Percentiles rank a stretch among this genome's conserved stretches.
Evolutionary conservation across 345 rosid species (phyloP).

Genomic region (Salix purpurea): DNA sequence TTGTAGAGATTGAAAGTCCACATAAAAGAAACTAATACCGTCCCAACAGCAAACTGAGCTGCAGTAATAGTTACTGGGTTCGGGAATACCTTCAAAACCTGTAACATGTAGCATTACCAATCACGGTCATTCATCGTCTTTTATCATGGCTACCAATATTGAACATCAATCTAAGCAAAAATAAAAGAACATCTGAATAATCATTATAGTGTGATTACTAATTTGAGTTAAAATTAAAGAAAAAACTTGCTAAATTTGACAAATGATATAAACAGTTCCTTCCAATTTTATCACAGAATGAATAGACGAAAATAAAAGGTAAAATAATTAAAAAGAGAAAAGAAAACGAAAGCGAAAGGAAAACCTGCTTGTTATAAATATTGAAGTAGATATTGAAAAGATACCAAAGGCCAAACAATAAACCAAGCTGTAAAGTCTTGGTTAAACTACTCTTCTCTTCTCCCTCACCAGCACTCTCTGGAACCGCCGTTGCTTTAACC

Average conservation of each 20-base stretch:
- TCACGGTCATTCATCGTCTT: neutral
- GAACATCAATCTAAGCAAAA: neutral
- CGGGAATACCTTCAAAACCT: constrained; percentile 85
- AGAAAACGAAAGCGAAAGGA: neutral
- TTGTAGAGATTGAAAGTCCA: constrained; percentile 79
- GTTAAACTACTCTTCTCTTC: constrained; percentile 35
- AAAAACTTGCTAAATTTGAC: neutral
- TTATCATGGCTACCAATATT: neutral
- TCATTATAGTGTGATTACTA: neutral
- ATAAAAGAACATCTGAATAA: neutral
- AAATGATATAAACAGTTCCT: neutral
- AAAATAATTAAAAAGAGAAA: neutral
- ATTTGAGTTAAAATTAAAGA: neutral
- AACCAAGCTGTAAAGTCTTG: constrained; percentile 62
- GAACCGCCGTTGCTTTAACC: constrained; percentile 53
- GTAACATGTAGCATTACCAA: constrained; percentile 8
- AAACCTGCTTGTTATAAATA: constrained; percentile 97
- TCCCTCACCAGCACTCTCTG: constrained; percentile 53
- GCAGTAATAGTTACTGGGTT: constrained; percentile 66
- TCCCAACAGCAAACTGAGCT: constrained; percentile 80
- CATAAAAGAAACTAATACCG: constrained; percentile 62
- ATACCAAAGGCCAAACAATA: constrained; percentile 80
- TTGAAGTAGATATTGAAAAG: constrained; percentile 98
- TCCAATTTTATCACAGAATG: neutral
- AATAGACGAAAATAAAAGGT: neutral